Evolutionary conservation across 2,329 filamentous ascomycete species (phyloP), one percentile per base, ranked within the genome.

Genomic region (Aspergillus pseudoviridinutans): DNA sequence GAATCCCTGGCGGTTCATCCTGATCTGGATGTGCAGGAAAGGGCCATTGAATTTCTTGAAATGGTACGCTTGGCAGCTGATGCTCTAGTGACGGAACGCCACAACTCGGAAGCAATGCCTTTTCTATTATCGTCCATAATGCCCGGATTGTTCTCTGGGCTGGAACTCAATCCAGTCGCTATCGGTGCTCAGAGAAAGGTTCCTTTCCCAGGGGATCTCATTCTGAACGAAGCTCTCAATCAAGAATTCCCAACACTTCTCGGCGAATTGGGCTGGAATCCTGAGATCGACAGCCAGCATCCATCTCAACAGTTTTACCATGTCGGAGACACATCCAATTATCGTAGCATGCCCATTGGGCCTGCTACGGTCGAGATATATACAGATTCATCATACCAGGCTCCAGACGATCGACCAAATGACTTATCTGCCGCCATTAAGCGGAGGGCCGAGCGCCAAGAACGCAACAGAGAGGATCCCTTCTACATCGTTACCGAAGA

Each of bases 111-210:
- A 22, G 88, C 94, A 61, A 82, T 90, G 9, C 94, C 94, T 2
- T 78, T 96, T 14, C 82, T 99, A 2, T 83, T 99, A 4, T 95
- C 92, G 0, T 91, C 96, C 70, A 92, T 92, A 3, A 90, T 99
- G 55, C 93, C 94, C 1, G 88, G 88, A 1, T 80, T 99, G 2
- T 97, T 97, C 71, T 81, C 83, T 5, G 92, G 92, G 0, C 86
- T 90, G 76, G 92, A 97, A 62, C 80, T 99, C 38, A 97, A 97
- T 64, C 96, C 94, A 0, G 93, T 99, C 9, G 91, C 94, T 1
- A 73, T 79, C 3, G 87, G 85, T 49, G 93, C 94, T 3, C 91
- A 97, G 70, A 84, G 82, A 53, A 96, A 96, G 67, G 92, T 99
- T 1, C 91, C 92, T 1, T 68, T 90, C 17, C 92, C 92, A 0